Percentiles rank a stretch among this genome's conserved stretches.
Conservation (phyloP, 768 basidiomycete species). For the Crucibulum laeve region DNA sequence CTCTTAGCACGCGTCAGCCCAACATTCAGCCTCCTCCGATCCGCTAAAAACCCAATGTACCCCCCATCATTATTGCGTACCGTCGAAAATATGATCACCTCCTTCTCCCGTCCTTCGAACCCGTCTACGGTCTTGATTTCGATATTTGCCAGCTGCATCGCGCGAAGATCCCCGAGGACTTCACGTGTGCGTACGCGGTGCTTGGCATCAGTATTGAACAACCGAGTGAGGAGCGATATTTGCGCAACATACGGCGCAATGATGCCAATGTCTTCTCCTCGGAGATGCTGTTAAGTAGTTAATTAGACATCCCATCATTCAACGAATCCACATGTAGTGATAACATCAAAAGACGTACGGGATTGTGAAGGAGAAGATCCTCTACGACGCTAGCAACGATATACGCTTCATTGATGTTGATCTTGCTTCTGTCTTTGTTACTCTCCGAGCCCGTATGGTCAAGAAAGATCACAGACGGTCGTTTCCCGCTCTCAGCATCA, state of each 20-base stretch:
- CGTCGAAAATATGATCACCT: constrained; percentile 88
- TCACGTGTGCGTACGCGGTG: constrained; percentile 49
- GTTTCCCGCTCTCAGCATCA: constrained; percentile 31
- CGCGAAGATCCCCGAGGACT: constrained; percentile 63
- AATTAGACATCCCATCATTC: background rate
- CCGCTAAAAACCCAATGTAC: constrained; percentile 85
- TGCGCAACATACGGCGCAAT: constrained; percentile 93
- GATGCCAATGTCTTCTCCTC: constrained; percentile 80
- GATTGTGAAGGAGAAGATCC: constrained; percentile 74
- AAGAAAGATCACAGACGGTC: constrained; percentile 72
- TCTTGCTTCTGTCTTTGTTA: constrained; percentile 62
- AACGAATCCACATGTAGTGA: constrained; percentile 7
- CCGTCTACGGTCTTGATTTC: constrained; percentile 94
- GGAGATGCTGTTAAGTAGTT: constrained; percentile 40
- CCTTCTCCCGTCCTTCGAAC: constrained; percentile 92
- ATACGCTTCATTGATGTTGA: constrained; percentile 74
- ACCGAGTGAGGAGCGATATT: constrained; percentile 66
- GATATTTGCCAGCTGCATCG: constrained; percentile 58
- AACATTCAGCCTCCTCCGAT: constrained; percentile 83
- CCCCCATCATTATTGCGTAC: constrained; percentile 78
- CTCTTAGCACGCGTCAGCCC: constrained; percentile 86
- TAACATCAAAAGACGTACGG: constrained; percentile 38
- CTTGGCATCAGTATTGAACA: constrained; percentile 53
- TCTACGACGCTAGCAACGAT: constrained; percentile 79
- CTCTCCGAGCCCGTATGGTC: constrained; percentile 74